Conservation (phyloP, 2,329 filamentous ascomycete species). For the Microcyclosporella mali region DNA sequence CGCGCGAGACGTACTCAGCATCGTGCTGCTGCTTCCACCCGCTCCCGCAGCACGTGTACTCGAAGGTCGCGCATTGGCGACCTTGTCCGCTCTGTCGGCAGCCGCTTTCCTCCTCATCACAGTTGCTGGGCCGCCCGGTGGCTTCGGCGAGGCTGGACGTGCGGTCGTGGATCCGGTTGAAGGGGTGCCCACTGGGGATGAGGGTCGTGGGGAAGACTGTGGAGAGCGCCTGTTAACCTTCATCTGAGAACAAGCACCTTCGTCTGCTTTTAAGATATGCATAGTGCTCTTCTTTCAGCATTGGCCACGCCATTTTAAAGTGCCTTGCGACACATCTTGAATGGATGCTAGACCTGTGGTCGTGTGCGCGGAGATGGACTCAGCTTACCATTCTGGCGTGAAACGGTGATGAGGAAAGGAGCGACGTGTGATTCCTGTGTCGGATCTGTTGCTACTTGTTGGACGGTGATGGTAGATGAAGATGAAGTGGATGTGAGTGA, state of each 20-base stretch:
- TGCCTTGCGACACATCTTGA: too few relatives aligned
- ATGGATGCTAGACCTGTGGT: too few relatives aligned
- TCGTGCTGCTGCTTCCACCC: slow-evolving; percentile 93
- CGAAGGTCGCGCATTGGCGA: slow-evolving; percentile 85
- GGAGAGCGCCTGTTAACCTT: neutral
- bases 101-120: slow-evolving; percentile 92
- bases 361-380: too few relatives aligned
- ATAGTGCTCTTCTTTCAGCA: too few relatives aligned
- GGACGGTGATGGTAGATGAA: too few relatives aligned
- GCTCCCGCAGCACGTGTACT: slow-evolving; percentile 91
- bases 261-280: neutral
- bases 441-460: too few relatives aligned
- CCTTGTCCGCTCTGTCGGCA: slow-evolving; percentile 94
- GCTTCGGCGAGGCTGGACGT: slow-evolving; percentile 78
- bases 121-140: slow-evolving; percentile 88
- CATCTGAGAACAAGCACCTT: neutral
- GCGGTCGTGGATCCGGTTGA: slow-evolving; percentile 63
- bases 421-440: too few relatives aligned
- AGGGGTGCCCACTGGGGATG: slow-evolving; percentile 42
- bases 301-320: too few relatives aligned
- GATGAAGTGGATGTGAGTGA: too few relatives aligned
- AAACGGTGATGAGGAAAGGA: too few relatives aligned
- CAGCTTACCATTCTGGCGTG: too few relatives aligned
- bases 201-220: slow-evolving; percentile 32
- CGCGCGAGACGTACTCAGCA: slow-evolving; percentile 67